Percentiles rank a stretch among this genome's conserved stretches.
Evolutionary conservation across 2,329 filamentous ascomycete genomes (phyloP).

Genomic region (Cladosporium sp.): DNA sequence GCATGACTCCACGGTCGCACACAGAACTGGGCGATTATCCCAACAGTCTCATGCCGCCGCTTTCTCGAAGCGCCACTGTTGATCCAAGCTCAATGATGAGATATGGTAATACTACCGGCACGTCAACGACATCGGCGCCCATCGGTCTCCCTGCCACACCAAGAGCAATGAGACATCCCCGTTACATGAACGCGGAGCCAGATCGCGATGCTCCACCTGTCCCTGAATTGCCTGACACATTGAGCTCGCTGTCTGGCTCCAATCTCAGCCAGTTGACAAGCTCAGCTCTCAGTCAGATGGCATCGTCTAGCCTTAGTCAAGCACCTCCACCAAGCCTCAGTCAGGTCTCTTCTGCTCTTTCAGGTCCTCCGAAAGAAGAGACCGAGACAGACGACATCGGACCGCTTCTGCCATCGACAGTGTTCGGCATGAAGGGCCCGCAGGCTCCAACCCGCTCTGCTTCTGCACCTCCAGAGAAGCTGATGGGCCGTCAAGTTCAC

Average conservation of each 20-base stretch:
- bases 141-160: constrained; percentile 88
- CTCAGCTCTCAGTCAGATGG: constrained; percentile 3
- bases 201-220: constrained; percentile 51
- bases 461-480: constrained; percentile 46
- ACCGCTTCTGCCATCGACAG: constrained; percentile 45
- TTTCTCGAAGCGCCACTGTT: constrained; percentile 61
- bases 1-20: constrained; percentile 33
- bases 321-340: constrained; percentile 25
- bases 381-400: constrained; percentile 37
- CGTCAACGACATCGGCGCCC: constrained; percentile 49
- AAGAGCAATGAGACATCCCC: constrained; percentile 78
- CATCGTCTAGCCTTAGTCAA: constrained; percentile 26
- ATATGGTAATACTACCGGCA: constrained; percentile 34
- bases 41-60: constrained; percentile 33
- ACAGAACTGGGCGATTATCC: constrained; percentile 44
- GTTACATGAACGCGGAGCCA: constrained; percentile 60
- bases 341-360: constrained; percentile 20
- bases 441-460: constrained; percentile 38
- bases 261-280: constrained; percentile 30
- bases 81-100: constrained; percentile 50
- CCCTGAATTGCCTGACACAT: constrained; percentile 52
- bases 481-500: constrained; percentile 24
- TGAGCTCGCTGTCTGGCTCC: constrained; percentile 30
- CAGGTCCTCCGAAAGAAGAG: constrained; percentile 33
- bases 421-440: constrained; percentile 39